Percentiles rank a stretch among this genome's conserved stretches.
Evolutionary conservation across 805 yeast species (phyloP).

Genomic region (Cyberlindnera maritima): DNA sequence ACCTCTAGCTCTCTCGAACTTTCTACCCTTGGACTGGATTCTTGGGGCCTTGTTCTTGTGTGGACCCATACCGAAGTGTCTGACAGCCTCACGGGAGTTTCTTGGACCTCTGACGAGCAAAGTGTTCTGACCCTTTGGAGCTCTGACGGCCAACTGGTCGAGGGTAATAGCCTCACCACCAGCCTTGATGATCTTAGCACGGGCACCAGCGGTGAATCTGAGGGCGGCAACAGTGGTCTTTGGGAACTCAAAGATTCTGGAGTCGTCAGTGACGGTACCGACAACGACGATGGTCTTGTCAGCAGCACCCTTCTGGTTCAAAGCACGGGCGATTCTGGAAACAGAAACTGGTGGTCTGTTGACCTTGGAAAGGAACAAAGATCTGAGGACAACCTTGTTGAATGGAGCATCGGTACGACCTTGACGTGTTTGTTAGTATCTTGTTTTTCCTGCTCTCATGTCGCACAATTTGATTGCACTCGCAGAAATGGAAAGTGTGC

Average conservation of each 20-base stretch:
- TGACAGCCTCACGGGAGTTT: constrained; percentile 98
- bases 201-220: constrained; percentile 99
- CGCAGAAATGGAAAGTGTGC: constrained; percentile 31
- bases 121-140: constrained; percentile 99
- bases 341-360: constrained; percentile 99
- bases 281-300: constrained; percentile 95
- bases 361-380: constrained; percentile 95
- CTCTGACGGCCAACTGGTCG: constrained; percentile 98
- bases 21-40: constrained; percentile 96
- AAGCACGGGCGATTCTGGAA: constrained; percentile 83
- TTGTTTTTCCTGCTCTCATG: constrained; percentile 49
- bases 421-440: constrained; percentile 37
- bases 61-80: constrained; percentile 99
- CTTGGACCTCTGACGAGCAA: constrained; percentile 98
- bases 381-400: constrained; percentile 95
- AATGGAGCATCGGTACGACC: constrained; percentile 99
- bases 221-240: constrained; percentile 98
- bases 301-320: constrained; percentile 79
- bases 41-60: constrained; percentile 99
- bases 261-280: constrained; percentile 98
- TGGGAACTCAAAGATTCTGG: constrained; percentile 92
- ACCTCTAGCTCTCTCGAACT: constrained; percentile 99
- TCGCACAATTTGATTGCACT: constrained; percentile 37
- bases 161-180: constrained; percentile 99
- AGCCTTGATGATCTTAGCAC: constrained; percentile 93